Base-by-base conservation (phyloP, 768 basidiomycete species). In the Mycena albidolilacea region DNA sequence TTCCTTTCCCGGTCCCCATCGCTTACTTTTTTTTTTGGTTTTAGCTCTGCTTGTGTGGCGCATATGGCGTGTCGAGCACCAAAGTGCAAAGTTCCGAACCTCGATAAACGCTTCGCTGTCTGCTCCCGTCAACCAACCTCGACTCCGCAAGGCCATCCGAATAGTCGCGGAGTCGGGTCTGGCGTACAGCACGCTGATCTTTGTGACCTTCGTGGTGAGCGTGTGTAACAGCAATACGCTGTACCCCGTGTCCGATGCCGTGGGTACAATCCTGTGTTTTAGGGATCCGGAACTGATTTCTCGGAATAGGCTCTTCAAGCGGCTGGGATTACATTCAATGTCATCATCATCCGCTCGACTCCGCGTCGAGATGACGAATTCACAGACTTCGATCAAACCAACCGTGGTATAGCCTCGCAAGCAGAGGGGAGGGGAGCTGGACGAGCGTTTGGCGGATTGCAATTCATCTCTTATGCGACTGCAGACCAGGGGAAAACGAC, bases 61-160 rank as follows among this genome's bases (percentile, higher is more conserved):
- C 30, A 55, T 55, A 55, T 55, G 54, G 54, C 54, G 54, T 55
- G 54, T 55, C 54, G 54, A 55, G 54, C 54, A 55, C 30, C 54
- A 55, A 35, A 55, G 23, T 55, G 54, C 30, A 35, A 30, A 15
- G 17, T 55, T 55, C 54, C 30, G 54, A 55, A 30, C 54, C 54
- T 8, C 48, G 48, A 48, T 11, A 6, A 55, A 55, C 11, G 6
- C 54, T 5, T 55, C 54, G 54, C 54, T 55, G 7, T 35, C 54
- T 10, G 54, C 54, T 55, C 54, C 54, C 30, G 30, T 55, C 54
- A 30, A 30, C 30, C 54, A 55, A 55, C 30, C 54, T 55, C 54
- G 11, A 55, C 54, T 55, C 30, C 54, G 23, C 54, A 55, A 55
- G 14, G 54, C 35, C 30, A 55, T 55, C 17, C 54, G 54, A 55